Evolutionary conservation across 176 grass and related monocot genomes (phyloP), one percentile per base, ranked within the genome.

Genomic region (Raddia guianensis): DNA sequence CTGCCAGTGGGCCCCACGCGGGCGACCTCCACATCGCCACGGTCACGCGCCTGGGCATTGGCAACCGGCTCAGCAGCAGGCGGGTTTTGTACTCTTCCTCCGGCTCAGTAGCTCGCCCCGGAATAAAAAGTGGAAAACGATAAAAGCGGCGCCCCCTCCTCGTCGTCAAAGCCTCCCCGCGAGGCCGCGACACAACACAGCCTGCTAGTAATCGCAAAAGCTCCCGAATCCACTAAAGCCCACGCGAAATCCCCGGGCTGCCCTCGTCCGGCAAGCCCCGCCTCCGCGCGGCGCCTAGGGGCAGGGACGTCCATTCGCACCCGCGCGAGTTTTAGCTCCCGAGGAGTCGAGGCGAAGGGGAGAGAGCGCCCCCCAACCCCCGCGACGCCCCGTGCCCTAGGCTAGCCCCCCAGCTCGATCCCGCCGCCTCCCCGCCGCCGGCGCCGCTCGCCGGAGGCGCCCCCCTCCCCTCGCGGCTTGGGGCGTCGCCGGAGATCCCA

Each of bases 301-400:
- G 35, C 49, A 74, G 70, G 80, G 80, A 34, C 59, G 80, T 83
- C 70, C 5, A 33, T 74, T 43, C 80, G 49, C 47, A 16, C 0
- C 13, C 19, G 37, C 13, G 61, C 70, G 80, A 73, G 80, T 74
- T 83, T 83, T 83, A 83, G 70, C 80, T 46, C 56, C 80, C 57
- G 33, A 18, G 68, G 33, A 33, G 45, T 61, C 80, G 72, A 57
- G 27, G 72, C 52, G 10, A 56, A 74, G 51, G 51, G 50, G 35
- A 27, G 32, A 55, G 49, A 40, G 37, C 44, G n/a, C 6, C 9
- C 34, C 80, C 68, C 56, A 47, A 18, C 49, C 67, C 79, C 68
- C 79, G 18, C 37, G 37, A 40, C 3, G 46, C 58, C 69, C 69
- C 49, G 48, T 74, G 70, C 80, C 80, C 70, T 74, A 83, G 79